Percentiles rank a stretch among this genome's conserved stretches.
phyloP scores from a whole-genome alignment of 345 rosid species.

The Zanthoxylum bungeanum region DNA sequence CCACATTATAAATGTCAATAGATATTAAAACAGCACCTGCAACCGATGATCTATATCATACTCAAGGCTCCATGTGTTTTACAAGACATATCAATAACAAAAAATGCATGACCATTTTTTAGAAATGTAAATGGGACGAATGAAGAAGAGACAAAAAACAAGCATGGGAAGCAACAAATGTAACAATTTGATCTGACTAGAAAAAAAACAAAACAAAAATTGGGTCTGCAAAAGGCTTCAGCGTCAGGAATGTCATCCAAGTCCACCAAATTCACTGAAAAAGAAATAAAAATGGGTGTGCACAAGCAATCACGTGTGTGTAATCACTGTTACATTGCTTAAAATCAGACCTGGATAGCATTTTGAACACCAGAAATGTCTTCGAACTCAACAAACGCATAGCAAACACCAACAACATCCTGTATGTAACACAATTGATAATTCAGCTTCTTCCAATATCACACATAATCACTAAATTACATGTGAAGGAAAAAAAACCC shows the following conservation, averaged over 20 bases:
- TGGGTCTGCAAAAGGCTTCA: background rate
- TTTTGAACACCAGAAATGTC: constrained; percentile 79
- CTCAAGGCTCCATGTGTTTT: background rate
- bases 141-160: background rate
- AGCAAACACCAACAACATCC: constrained; percentile 93
- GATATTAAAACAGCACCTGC: background rate
- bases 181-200: background rate
- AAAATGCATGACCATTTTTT: background rate
- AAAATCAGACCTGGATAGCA: constrained; percentile 70
- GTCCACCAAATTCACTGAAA: too few relatives aligned
- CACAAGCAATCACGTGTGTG: too few relatives aligned
- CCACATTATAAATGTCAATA: too few relatives aligned
- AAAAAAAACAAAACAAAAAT: background rate
- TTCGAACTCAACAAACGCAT: constrained; percentile 97
- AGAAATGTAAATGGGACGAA: background rate
- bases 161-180: background rate
- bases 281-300: too few relatives aligned
- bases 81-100: background rate
- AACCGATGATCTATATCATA: background rate
- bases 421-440: constrained; percentile 27
- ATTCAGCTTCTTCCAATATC: constrained; percentile 16
- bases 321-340: background rate
- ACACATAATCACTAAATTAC: background rate
- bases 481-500: constrained; percentile 2
- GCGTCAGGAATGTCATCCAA: background rate